Evolutionary conservation across 306 rosid species (phyloP).

Genomic region (Notholithocarpus densiflorus): DNA sequence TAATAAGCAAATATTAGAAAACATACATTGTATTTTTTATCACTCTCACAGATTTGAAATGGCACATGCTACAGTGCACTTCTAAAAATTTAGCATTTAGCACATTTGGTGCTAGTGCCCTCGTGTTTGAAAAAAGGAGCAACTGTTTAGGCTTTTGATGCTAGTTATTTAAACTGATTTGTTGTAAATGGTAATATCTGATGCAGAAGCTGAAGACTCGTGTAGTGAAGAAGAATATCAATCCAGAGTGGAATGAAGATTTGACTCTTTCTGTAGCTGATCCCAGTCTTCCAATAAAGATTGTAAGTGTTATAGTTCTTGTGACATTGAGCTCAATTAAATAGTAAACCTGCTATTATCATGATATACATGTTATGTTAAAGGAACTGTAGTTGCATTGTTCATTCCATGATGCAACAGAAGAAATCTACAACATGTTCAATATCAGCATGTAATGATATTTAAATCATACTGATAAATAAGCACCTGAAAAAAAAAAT

Average conservation of each 20-base stretch:
- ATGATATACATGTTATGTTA: background rate
- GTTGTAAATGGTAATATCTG: conserved; percentile 5
- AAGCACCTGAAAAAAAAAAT: too few species aligned
- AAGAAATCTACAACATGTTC: too few species aligned
- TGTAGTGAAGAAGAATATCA: conserved; percentile 52
- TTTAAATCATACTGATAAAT: too few species aligned
- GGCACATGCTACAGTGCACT: too few species aligned
- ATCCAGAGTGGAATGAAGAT: conserved; percentile 89
- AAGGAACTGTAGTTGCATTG: background rate
- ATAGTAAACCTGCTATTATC: background rate
- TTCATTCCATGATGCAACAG: background rate
- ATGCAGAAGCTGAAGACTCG: conserved; percentile 76
- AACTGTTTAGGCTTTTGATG: background rate
- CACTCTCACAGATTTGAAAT: too few species aligned
- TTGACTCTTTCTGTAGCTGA: conserved; percentile 69
- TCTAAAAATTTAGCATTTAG: too few species aligned
- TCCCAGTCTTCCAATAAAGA: conserved; percentile 46
- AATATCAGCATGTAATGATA: too few species aligned
- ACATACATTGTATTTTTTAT: background rate
- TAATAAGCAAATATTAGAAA: background rate
- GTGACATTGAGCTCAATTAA: background rate
- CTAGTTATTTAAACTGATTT: conserved; percentile 14
- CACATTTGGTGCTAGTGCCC: background rate
- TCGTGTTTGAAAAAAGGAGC: background rate
- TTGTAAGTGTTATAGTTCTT: conserved; percentile 48